phyloP scores from a whole-genome alignment of 2,329 filamentous ascomycete species.

The Chaetomium globosum region DNA sequence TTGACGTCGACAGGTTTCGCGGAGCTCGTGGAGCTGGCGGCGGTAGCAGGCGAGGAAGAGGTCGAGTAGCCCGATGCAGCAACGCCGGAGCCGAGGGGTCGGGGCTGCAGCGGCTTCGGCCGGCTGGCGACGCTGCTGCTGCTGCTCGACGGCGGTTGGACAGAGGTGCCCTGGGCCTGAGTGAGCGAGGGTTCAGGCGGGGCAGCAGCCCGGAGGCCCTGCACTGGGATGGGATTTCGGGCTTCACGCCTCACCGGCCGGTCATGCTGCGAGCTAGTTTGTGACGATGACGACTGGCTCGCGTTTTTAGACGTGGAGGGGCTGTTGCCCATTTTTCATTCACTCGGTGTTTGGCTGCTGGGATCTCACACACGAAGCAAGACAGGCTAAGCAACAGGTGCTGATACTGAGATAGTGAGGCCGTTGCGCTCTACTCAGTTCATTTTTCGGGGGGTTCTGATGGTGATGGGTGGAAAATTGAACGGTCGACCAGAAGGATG shows the following conservation, averaged over 20 bases:
- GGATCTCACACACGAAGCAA: slow-evolving; percentile 17
- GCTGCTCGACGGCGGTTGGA: slow-evolving; percentile 41
- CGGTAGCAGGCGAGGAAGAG: slow-evolving; percentile 39
- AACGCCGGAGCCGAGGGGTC: slow-evolving; percentile 46
- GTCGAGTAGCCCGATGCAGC: slow-evolving; percentile 49
- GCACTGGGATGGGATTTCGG: slow-evolving; percentile 59
- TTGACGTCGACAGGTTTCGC: slow-evolving; percentile 44
- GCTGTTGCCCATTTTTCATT: slow-evolving; percentile 43
- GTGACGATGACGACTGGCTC: slow-evolving; percentile 34
- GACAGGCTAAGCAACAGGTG: slow-evolving; percentile 7
- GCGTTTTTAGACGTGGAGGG: slow-evolving; percentile 41
- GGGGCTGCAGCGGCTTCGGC: slow-evolving; percentile 50
- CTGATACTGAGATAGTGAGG: neutral
- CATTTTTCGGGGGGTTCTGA: slow-evolving; percentile 17
- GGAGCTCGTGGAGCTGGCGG: slow-evolving; percentile 40
- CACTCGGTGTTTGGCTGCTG: slow-evolving; percentile 18
- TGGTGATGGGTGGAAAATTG: neutral
- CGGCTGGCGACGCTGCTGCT: slow-evolving; percentile 40
- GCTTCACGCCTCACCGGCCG: slow-evolving; percentile 47
- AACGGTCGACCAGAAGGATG: neutral
- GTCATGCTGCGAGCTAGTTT: slow-evolving; percentile 34
- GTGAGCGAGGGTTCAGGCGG: slow-evolving; percentile 65
- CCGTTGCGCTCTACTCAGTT: slow-evolving; percentile 13
- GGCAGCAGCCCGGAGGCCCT: slow-evolving; percentile 59
- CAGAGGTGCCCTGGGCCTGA: slow-evolving; percentile 58